These are phyloP conservation scores for Suillus paluster DNA, from an alignment of 768 basidiomycete genomes.

Conservation along the genomic window DNA sequence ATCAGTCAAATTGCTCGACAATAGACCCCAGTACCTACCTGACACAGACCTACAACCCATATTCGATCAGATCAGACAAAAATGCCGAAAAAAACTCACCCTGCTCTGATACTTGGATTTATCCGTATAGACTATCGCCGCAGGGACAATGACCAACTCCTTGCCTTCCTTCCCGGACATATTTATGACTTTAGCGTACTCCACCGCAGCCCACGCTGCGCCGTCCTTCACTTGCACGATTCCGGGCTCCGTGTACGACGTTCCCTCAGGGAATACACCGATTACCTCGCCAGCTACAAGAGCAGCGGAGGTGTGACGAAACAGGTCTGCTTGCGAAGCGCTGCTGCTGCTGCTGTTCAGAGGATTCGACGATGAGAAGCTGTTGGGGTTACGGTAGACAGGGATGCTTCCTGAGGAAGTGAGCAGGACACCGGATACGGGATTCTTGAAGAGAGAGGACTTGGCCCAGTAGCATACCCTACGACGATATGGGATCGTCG, in stretches of 20 bases:
- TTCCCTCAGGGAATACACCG: constrained; percentile 73
- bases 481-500: constrained; percentile 61
- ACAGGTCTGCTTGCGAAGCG: constrained; percentile 47
- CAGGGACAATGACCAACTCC: constrained; percentile 58
- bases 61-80: background rate
- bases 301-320: constrained; percentile 58
- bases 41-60: constrained; percentile 8
- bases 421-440: constrained; percentile 53
- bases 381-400: constrained; percentile 66
- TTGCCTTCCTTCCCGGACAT: constrained; percentile 25
- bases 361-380: background rate
- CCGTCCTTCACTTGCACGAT: constrained; percentile 63
- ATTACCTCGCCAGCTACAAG: constrained; percentile 59
- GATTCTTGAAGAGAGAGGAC: constrained; percentile 66
- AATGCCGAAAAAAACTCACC: constrained; percentile 36
- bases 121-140: constrained; percentile 72
- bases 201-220: constrained; percentile 72
- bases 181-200: constrained; percentile 55
- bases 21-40: constrained; percentile 8
- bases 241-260: constrained; percentile 50
- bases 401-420: constrained; percentile 72
- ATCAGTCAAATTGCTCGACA: background rate
- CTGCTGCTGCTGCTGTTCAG: background rate
- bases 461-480: constrained; percentile 75
- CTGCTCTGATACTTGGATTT: constrained; percentile 67